Evolutionary conservation across 768 basidiomycete species (phyloP).

Genomic region (Collybia mongolica): DNA sequence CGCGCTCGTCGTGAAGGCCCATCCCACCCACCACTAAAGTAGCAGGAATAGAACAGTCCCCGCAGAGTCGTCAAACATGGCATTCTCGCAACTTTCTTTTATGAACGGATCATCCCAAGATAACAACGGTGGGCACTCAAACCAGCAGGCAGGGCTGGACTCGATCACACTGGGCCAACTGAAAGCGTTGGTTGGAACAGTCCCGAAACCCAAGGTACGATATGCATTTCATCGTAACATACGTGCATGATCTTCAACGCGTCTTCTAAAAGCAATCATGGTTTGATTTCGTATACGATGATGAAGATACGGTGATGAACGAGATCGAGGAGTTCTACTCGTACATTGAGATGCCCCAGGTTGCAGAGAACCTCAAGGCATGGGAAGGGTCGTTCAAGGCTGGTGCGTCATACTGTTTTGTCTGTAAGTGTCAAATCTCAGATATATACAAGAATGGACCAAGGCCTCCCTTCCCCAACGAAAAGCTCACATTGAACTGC

Average conservation of each 20-base stretch:
- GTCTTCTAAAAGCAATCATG: constrained; percentile 62
- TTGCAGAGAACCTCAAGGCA: constrained; percentile 81
- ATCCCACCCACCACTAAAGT: too few relatives aligned
- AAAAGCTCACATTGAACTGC: constrained; percentile 71
- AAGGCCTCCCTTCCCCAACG: constrained; percentile 59
- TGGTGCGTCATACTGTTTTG: constrained; percentile 44
- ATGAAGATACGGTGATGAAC: constrained; percentile 93
- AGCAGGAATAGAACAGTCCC: too few relatives aligned
- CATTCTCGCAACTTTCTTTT: constrained; percentile 25
- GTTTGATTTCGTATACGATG: constrained; percentile 93
- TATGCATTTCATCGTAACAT: constrained; percentile 4
- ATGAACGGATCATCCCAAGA: constrained; percentile 26
- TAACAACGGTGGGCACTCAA: constrained; percentile 17
- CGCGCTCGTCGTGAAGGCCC: too few relatives aligned
- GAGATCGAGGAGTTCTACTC: constrained; percentile 99
- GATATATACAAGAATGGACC: constrained; percentile 65
- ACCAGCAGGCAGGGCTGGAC: constrained; percentile 49
- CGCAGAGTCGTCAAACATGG: constrained; percentile 11
- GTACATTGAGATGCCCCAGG: constrained; percentile 92
- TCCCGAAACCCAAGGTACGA: constrained; percentile 73
- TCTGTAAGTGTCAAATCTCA: constrained; percentile 8
- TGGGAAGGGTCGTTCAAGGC: constrained; percentile 84
- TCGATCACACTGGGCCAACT: constrained; percentile 83
- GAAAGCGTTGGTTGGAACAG: constrained; percentile 66
- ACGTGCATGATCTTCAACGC: constrained; percentile 4